phyloP scores from a whole-genome alignment of 139 green algal genomes.

The Nannochloris sp. region DNA sequence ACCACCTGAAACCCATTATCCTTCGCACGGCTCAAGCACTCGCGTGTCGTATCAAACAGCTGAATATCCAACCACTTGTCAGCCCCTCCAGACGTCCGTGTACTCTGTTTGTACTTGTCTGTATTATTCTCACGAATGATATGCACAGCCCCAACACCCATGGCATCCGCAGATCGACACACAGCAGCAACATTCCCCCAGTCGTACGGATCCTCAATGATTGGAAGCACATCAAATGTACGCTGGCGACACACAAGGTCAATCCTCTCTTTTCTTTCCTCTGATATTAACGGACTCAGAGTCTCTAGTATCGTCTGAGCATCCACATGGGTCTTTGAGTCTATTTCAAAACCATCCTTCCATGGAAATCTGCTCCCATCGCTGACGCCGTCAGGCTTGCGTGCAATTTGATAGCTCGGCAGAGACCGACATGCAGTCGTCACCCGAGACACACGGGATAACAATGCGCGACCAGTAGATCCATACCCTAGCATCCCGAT shows the following conservation, averaged over 20 bases:
- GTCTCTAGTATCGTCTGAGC: slow-evolving; percentile 8
- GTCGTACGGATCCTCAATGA: slow-evolving; percentile 53
- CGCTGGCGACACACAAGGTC: slow-evolving; percentile 9
- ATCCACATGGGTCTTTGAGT: not conserved
- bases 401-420: slow-evolving; percentile 1
- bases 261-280: slow-evolving; percentile 15
- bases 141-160: slow-evolving; percentile 58
- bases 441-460: no score
- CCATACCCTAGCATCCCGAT: no score
- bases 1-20: slow-evolving; percentile 50
- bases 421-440: not conserved
- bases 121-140: slow-evolving; percentile 29
- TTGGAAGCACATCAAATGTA: slow-evolving; percentile 41
- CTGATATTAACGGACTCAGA: slow-evolving; percentile 12
- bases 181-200: slow-evolving; percentile 69
- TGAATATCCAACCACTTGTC: slow-evolving; percentile 77
- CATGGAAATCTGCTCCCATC: slow-evolving; percentile 7
- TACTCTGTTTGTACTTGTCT: slow-evolving; percentile 17
- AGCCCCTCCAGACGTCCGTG: slow-evolving; percentile 23
- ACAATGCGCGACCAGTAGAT: no score
- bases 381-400: not conserved
- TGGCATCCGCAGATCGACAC: slow-evolving; percentile 52
- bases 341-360: slow-evolving; percentile 5
- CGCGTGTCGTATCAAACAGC: slow-evolving; percentile 31
- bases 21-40: slow-evolving; percentile 43